These are phyloP conservation scores for Neonectria magnoliae DNA, from an alignment of 2,329 filamentous ascomycete species.

Conservation along the genomic window DNA sequence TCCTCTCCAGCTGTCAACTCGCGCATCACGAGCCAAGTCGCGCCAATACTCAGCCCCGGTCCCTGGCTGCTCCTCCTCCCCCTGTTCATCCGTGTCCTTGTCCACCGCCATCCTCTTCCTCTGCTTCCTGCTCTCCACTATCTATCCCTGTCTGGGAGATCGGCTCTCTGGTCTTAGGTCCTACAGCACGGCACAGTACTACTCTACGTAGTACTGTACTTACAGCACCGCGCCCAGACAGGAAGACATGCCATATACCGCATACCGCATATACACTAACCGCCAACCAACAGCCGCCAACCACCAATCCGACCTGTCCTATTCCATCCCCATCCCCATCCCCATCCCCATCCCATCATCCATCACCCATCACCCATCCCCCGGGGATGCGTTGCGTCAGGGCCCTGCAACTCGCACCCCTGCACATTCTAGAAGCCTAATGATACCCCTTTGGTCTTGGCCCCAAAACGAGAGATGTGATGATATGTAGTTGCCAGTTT, in stretches of 20 bases:
- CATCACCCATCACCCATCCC: constrained; percentile 11
- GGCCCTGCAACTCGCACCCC: constrained; percentile 16
- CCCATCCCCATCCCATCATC: neutral
- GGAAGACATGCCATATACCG: neutral
- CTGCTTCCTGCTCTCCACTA: neutral
- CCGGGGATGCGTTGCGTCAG: constrained; percentile 24
- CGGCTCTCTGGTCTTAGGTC: neutral
- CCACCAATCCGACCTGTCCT: neutral
- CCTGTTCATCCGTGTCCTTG: constrained; percentile 2
- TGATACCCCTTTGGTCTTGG: constrained; percentile 32
- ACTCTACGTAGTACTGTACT: neutral
- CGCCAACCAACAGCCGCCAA: neutral
- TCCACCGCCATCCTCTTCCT: neutral
- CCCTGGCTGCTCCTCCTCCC: constrained; percentile 4
- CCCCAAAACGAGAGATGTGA: constrained; percentile 16
- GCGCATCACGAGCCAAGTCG: constrained; percentile 37
- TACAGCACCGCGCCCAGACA: neutral
- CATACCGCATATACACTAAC: neutral
- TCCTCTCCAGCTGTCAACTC: constrained; percentile 32
- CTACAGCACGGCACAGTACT: neutral
- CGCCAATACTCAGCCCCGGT: constrained; percentile 32
- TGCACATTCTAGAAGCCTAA: constrained; percentile 40
- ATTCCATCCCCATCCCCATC: neutral
- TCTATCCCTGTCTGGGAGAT: constrained; percentile 6
- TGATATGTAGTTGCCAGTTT: constrained; percentile 30